Percentiles rank a stretch among this genome's conserved stretches.
These are phyloP conservation scores for Trypanosoma cruzi DNA, from an alignment of 208 protist species.

Conservation along the genomic window DNA sequence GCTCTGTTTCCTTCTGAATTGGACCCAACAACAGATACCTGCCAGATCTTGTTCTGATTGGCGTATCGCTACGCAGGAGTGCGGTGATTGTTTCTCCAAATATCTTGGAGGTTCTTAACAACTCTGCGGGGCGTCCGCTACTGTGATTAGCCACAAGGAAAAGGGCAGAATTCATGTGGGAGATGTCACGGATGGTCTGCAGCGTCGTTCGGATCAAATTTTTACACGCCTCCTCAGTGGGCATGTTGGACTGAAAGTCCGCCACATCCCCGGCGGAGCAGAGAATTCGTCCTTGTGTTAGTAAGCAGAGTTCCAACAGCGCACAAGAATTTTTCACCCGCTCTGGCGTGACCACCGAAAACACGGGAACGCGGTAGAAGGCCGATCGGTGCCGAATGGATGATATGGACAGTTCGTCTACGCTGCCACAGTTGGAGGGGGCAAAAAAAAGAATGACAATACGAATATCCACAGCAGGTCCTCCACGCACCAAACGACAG, in stretches of 20 bases:
- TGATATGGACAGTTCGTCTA: conserved; percentile 5
- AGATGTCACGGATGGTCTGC: conserved; percentile 6
- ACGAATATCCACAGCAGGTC: not conserved
- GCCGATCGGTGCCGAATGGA: not conserved
- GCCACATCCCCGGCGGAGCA: not conserved
- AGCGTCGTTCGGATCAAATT: conserved; percentile 1
- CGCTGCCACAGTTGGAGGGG: not conserved
- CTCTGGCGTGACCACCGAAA: conserved; percentile 14
- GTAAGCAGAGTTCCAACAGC: conserved; percentile 10
- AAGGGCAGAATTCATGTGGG: conserved; percentile 15
- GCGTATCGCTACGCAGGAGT: not conserved
- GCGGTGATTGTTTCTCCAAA: not conserved
- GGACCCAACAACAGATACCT: conserved; percentile 12
- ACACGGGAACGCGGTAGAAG: conserved; percentile 21
- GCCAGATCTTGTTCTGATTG: not conserved
- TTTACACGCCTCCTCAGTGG: not conserved
- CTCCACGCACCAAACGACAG: not conserved
- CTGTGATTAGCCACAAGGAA: conserved; percentile 1
- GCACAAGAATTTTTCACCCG: not conserved
- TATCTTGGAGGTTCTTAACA: conserved; percentile 1
- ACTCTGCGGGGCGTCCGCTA: not conserved
- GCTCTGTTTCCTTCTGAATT: not conserved
- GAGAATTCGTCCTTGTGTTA: conserved; percentile 16
- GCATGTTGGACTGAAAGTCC: not conserved
- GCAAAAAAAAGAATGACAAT: conserved; percentile 15